Evolutionary conservation across 2,329 filamentous ascomycete species (phyloP).

Genomic region (Metarhizium guizhouense): DNA sequence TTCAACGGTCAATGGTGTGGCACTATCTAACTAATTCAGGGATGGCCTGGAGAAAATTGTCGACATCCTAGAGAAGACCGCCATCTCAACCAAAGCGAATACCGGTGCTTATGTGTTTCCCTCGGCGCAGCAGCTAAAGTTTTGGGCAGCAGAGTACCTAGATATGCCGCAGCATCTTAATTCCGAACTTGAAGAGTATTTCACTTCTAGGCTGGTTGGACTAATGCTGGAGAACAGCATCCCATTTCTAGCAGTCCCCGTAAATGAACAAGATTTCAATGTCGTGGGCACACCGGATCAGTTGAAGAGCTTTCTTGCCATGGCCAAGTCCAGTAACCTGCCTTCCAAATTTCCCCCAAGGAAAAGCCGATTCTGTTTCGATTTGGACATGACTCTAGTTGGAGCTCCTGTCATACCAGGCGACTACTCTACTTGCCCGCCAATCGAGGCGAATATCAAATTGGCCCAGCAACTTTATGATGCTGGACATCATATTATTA

Average conservation of each 20-base stretch:
- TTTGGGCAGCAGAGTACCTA: too few relatives aligned
- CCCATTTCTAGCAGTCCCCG: slow-evolving; percentile 15
- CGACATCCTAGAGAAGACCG: too few relatives aligned
- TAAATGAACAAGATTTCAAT: slow-evolving; percentile 16
- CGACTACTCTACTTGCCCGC: slow-evolving; percentile 20
- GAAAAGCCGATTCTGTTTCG: slow-evolving; percentile 7
- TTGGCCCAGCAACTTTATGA: slow-evolving; percentile 18
- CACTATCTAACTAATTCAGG: too few relatives aligned
- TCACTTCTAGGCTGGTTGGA: too few relatives aligned
- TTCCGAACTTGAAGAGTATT: too few relatives aligned
- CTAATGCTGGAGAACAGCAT: slow-evolving; percentile 8
- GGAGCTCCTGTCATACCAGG: slow-evolving; percentile 17
- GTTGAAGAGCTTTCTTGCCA: slow-evolving; percentile 16
- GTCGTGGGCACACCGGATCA: slow-evolving; percentile 20
- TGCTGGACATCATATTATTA: slow-evolving; percentile 22
- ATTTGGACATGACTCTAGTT: slow-evolving; percentile 21
- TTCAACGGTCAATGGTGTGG: too few relatives aligned
- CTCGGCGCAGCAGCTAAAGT: too few relatives aligned
- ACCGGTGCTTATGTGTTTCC: too few relatives aligned
- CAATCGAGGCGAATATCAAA: slow-evolving; percentile 19
- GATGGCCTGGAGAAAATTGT: too few relatives aligned
- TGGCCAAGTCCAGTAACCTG: slow-evolving; percentile 2
- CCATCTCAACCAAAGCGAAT: too few relatives aligned
- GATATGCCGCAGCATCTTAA: too few relatives aligned
- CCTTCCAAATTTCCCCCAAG: slow-evolving; percentile 9